A percentile compares a stretch with the other conserved stretches of the same genome.
These are phyloP conservation scores for Sclerotinia borealis DNA, from an alignment of 2,329 filamentous ascomycete genomes.

Conservation along the genomic window DNA sequence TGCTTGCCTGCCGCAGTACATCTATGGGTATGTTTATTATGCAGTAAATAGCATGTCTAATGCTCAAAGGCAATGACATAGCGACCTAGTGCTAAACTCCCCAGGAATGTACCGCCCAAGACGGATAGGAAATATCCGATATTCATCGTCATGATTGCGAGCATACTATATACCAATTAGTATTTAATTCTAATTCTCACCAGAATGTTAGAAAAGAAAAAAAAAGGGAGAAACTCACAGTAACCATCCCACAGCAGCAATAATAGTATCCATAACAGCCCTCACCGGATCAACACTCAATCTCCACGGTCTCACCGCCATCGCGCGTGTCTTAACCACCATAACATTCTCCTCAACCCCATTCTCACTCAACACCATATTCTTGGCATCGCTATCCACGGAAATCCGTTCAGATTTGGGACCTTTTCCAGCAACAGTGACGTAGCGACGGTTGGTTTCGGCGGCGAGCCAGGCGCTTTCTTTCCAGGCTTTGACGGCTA, in stretches of 20 bases:
- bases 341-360: conserved; percentile 76
- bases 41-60: conserved; percentile 8
- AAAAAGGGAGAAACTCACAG: conserved; percentile 56
- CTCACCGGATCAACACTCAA: conserved; percentile 73
- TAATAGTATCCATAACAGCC: conserved; percentile 62
- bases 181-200: conserved; percentile 15
- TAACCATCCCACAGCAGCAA: conserved; percentile 75
- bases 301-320: conserved; percentile 63
- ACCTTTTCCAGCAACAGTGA: conserved; percentile 61
- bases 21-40: not conserved
- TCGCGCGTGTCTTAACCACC: conserved; percentile 56
- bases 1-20: conserved; percentile 13
- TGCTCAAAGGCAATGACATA: conserved; percentile 24
- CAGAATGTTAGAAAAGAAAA: not conserved
- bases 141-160: conserved; percentile 87
- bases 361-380: conserved; percentile 63
- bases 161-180: conserved; percentile 55
- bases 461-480: conserved; percentile 60
- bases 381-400: conserved; percentile 51
- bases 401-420: conserved; percentile 26
- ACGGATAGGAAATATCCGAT: conserved; percentile 78
- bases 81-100: conserved; percentile 54
- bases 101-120: conserved; percentile 75
- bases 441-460: conserved; percentile 69
- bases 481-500: conserved; percentile 64